Percentiles rank a stretch among this genome's conserved stretches.
These are phyloP conservation scores for Scedosporium boydii DNA, from an alignment of 2,329 filamentous ascomycete species.

Conservation along the genomic window DNA sequence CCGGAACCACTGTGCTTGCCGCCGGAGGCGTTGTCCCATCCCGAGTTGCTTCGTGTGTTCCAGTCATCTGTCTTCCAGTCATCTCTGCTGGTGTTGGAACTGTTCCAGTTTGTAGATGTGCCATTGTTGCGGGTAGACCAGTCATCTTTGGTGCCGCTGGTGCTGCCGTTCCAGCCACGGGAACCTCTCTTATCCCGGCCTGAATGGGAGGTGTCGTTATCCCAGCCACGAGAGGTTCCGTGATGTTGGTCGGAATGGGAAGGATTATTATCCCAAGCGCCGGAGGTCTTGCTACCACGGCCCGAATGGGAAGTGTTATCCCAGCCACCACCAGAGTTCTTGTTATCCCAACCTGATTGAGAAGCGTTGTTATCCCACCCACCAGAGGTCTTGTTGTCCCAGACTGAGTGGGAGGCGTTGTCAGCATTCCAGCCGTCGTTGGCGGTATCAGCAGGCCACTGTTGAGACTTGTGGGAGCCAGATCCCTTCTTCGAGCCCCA, in stretches of 20 bases:
- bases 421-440: background rate
- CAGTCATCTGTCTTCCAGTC: background rate
- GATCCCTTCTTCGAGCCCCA: background rate
- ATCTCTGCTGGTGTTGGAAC: background rate
- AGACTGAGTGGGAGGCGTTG: background rate
- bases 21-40: too few species aligned
- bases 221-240: constrained; percentile 1
- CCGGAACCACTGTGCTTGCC: background rate
- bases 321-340: background rate
- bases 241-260: background rate
- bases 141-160: background rate
- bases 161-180: too few species aligned
- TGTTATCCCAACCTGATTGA: background rate
- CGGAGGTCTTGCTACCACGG: background rate
- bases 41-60: background rate
- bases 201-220: background rate
- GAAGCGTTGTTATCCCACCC: background rate
- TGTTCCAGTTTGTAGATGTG: too few species aligned
- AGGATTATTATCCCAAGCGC: background rate
- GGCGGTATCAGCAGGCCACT: background rate
- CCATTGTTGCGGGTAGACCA: background rate
- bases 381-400: background rate
- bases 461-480: background rate
- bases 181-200: background rate
- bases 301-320: background rate